Base-by-base conservation (phyloP, 1,284 basidiomycete species). In the Cryptococcus floricola region DNA sequence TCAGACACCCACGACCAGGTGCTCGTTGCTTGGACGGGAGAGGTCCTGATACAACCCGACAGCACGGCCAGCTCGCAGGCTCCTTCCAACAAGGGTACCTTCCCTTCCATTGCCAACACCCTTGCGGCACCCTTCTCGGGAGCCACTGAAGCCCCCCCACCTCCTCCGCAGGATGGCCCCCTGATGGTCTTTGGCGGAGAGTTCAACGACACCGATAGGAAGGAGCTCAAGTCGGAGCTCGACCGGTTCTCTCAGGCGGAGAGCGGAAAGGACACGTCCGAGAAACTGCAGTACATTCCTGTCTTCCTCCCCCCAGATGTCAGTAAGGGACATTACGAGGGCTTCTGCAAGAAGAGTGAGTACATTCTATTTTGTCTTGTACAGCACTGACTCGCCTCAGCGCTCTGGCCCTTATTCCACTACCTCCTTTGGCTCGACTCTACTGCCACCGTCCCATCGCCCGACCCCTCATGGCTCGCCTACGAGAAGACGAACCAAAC, bases 331-430 rank as follows among this genome's bases (percentile, higher is more conserved):
- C 92, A 96, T 76, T 97, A 97, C 73, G 91, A 94, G 67, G 94
- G 93, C 0, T 98, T 97, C 78, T 98, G 94, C 84, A 99, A 99
- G 77, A 87, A 89, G 67, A 96, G 89, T 92, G 70, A 79, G 84
- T 82, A 16, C n/a, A 13, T 10, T 10, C 16, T 1, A 28, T 16
- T 3, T 25, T 48, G 28, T 34, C 19, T 23, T 39, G 19, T 19
- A 12, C 39, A 43, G 9, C 27, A 48, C 51, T 61, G 45, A 65
- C 41, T n/a, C 18, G n/a, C 37, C 56, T 60, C 66, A 91, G 89
- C 88, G 39, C 85, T 99, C 50, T 99, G 95, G 95, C 96, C 95
- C 0, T 81, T 98, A 28, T 96, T 98, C 83, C 96, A 98, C 80
- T 98, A 98, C 75, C 84, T 98, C 56, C 86, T 97, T 54, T 97